A percentile compares a stretch with the other conserved stretches of the same genome.
Evolutionary conservation across 106 monocot species (phyloP).

Genomic region (Gastrodia elata): DNA sequence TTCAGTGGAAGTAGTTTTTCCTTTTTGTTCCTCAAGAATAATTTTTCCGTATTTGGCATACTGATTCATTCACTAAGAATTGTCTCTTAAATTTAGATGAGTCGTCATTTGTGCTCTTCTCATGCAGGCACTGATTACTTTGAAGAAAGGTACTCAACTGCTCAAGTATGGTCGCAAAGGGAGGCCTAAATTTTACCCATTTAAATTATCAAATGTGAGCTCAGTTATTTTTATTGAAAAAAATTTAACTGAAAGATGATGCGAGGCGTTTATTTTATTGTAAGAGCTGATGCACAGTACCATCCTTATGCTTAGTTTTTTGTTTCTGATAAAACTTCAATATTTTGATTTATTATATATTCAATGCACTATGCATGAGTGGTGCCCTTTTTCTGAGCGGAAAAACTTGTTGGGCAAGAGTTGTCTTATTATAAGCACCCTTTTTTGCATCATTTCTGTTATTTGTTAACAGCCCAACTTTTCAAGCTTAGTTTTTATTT

Average conservation of each 20-base stretch:
- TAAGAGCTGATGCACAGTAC: neutral
- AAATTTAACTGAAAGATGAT: neutral
- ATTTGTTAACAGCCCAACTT: neutral
- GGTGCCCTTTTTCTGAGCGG: neutral
- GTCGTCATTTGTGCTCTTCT: neutral
- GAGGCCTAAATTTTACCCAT: constrained; percentile 79
- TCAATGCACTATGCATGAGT: neutral
- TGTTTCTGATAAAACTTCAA: neutral
- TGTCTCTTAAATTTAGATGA: neutral
- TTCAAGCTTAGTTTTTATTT: neutral
- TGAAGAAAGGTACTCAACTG: constrained; percentile 80
- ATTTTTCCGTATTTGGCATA: neutral
- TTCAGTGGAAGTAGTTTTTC: neutral
- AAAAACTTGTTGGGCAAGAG: neutral
- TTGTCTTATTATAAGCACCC: neutral
- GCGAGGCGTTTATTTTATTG: neutral
- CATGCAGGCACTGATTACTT: constrained; percentile 67
- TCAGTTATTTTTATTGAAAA: neutral
- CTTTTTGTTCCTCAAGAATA: neutral
- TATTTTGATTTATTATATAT: neutral
- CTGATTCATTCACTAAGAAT: neutral
- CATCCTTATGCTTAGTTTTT: neutral
- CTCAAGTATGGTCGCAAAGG: constrained; percentile 87
- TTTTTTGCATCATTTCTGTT: neutral
- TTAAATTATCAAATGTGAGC: constrained; percentile 76